Conservation (phyloP, 2,329 filamentous ascomycete genomes). For the Cytospora chrysosperma region DNA sequence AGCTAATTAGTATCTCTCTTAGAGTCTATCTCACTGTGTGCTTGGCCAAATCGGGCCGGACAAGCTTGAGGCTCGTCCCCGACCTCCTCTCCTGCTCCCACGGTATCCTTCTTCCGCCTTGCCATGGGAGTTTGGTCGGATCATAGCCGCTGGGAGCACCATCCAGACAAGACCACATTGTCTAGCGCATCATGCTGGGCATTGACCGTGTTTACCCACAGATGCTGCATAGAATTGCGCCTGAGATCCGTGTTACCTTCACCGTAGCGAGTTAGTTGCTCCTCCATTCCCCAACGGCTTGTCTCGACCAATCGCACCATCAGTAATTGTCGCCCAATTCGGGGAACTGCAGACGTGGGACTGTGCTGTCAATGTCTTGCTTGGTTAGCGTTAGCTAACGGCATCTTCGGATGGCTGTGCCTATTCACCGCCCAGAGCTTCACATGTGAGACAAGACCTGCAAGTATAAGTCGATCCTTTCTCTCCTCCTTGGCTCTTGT, state of each 20-base stretch:
- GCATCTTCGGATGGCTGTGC: conserved; percentile 12
- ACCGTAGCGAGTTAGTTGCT: conserved; percentile 1
- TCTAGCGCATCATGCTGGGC: background rate
- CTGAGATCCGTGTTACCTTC: background rate
- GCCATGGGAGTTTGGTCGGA: background rate
- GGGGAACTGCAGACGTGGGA: conserved; percentile 9
- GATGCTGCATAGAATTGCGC: background rate
- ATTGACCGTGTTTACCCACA: background rate
- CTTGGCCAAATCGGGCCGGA: too few species aligned
- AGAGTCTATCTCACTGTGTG: too few species aligned
- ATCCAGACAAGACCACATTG: too few species aligned
- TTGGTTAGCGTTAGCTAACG: conserved; percentile 16
- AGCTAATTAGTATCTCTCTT: too few species aligned
- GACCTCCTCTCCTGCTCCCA: background rate
- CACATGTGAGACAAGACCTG: background rate
- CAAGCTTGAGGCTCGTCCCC: too few species aligned
- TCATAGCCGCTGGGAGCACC: background rate
- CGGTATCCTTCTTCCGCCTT: background rate
- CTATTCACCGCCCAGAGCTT: conserved; percentile 12
- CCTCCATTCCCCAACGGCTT: background rate
- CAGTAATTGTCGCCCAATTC: background rate
- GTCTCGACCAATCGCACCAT: background rate
- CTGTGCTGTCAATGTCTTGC: conserved; percentile 7
- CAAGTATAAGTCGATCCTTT: background rate
- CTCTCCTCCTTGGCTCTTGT: background rate